phyloP scores from a whole-genome alignment of 768 basidiomycete species.

The Trametes cingulata region DNA sequence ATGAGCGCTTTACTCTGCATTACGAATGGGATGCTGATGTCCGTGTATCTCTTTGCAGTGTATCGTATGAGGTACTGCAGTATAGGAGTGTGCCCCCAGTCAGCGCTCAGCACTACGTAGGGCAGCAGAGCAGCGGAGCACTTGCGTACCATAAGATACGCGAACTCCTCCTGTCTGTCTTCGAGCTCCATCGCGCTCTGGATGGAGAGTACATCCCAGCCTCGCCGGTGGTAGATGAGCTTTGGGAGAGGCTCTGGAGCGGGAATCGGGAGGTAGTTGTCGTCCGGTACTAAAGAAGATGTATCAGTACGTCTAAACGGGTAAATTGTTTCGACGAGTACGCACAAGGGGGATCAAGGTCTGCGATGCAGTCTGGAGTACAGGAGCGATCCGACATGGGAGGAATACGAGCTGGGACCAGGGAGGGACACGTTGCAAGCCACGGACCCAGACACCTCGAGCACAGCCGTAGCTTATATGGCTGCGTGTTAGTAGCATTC shows the following conservation, averaged over 20 bases:
- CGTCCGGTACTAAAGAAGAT: background rate
- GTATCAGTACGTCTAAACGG: too few species aligned
- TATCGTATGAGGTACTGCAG: background rate
- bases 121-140: background rate
- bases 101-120: too few species aligned
- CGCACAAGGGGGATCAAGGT: background rate
- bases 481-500: too few species aligned
- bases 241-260: background rate
- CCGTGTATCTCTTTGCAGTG: background rate
- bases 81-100: background rate
- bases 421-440: too few species aligned
- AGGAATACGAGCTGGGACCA: too few species aligned
- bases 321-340: background rate
- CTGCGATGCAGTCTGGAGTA: too few species aligned
- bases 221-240: background rate
- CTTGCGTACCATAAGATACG: background rate
- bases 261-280: background rate
- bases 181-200: background rate
- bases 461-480: too few species aligned
- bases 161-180: background rate
- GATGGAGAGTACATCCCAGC: background rate
- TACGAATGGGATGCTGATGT: background rate
- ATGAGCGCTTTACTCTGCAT: background rate
- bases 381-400: too few species aligned
- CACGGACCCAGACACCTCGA: too few species aligned